Percentiles rank a stretch among this genome's conserved stretches.
phyloP scores from a whole-genome alignment of 1,284 basidiomycete genomes.

The Boletellus sp. region DNA sequence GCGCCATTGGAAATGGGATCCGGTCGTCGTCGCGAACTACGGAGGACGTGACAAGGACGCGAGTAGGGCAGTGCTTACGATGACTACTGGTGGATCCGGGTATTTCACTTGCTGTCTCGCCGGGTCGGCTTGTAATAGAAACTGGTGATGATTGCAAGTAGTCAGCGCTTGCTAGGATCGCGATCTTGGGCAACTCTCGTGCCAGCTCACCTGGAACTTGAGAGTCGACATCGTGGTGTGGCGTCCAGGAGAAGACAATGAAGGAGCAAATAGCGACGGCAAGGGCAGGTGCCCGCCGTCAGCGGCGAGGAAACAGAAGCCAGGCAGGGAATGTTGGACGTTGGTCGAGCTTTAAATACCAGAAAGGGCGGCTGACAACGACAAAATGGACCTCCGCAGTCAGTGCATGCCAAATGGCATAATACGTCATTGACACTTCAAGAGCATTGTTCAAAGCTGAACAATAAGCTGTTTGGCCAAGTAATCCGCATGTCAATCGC shows the following conservation, averaged over 20 bases:
- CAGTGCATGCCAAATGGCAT: slow-evolving; percentile 3
- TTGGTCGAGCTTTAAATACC: slow-evolving; percentile 17
- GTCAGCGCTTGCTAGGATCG: not conserved
- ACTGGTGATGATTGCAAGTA: too few species aligned
- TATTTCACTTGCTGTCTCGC: too few species aligned
- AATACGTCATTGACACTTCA: not conserved
- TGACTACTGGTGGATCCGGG: too few species aligned
- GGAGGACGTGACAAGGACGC: too few species aligned
- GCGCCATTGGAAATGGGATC: too few species aligned
- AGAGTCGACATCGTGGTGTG: not conserved
- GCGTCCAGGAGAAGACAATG: not conserved
- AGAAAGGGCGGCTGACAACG: slow-evolving; percentile 14
- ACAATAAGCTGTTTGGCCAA: not conserved
- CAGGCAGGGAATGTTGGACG: not conserved
- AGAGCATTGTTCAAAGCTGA: not conserved
- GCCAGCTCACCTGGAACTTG: not conserved
- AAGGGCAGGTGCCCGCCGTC: not conserved
- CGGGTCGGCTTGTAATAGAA: too few species aligned
- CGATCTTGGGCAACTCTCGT: not conserved
- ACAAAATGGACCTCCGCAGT: not conserved
- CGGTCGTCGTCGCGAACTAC: too few species aligned
- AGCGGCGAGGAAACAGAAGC: not conserved
- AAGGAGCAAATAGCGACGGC: not conserved
- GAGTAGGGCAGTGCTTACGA: too few species aligned
- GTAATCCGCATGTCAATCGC: not conserved